Conservation (phyloP, 805 yeast genomes). For the Candida vaughaniae region DNA sequence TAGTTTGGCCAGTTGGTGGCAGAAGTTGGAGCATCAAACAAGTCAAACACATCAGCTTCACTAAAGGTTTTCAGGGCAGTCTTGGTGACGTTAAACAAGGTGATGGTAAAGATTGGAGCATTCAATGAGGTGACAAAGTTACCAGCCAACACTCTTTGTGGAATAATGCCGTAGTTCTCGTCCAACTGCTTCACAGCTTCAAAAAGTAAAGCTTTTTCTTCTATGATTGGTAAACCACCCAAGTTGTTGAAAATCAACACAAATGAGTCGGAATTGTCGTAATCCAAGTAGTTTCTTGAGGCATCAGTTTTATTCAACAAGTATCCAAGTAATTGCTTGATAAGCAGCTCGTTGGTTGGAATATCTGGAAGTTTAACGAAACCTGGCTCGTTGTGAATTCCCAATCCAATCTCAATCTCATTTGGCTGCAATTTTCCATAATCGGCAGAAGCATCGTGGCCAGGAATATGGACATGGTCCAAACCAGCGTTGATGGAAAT, state of each 20-base stretch:
- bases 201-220: slow-evolving; percentile 25
- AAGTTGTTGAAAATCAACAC: slow-evolving; percentile 33
- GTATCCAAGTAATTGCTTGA: slow-evolving; percentile 22
- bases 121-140: slow-evolving; percentile 35
- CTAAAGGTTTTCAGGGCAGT: slow-evolving; percentile 21
- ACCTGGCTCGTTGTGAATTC: slow-evolving; percentile 43
- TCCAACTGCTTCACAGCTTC: slow-evolving; percentile 22
- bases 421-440: slow-evolving; percentile 24
- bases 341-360: slow-evolving; percentile 31
- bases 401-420: slow-evolving; percentile 35
- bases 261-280: slow-evolving; percentile 25
- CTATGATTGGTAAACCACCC: slow-evolving; percentile 38
- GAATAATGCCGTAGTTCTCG: slow-evolving; percentile 22
- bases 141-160: slow-evolving; percentile 31
- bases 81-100: slow-evolving; percentile 32
- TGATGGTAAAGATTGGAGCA: slow-evolving; percentile 37
- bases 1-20: slow-evolving; percentile 31
- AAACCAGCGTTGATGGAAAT: slow-evolving; percentile 38
- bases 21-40: slow-evolving; percentile 29
- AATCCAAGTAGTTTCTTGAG: slow-evolving; percentile 30
- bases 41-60: slow-evolving; percentile 21
- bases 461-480: slow-evolving; percentile 38
- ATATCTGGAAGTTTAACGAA: slow-evolving; percentile 26
- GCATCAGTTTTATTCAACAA: slow-evolving; percentile 23
- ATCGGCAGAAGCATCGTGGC: slow-evolving; percentile 23